Conservation (phyloP, 345 rosid species). For the Passiflora organensis region DNA sequence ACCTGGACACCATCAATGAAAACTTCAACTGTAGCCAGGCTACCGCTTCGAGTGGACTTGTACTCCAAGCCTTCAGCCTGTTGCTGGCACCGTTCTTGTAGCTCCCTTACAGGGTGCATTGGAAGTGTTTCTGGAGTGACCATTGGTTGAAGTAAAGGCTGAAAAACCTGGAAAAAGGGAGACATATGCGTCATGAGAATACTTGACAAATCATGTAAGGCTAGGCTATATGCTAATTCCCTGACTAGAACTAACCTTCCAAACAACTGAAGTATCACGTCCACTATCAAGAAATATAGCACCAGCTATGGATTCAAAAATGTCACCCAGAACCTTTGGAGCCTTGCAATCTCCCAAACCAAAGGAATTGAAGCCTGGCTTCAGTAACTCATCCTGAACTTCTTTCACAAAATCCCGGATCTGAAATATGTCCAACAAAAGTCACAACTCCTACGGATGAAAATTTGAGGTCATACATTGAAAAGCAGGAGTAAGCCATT, state of each 20-base stretch:
- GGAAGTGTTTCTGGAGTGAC: conserved; percentile 98
- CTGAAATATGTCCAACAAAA: conserved; percentile 33
- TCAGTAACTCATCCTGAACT: conserved; percentile 64
- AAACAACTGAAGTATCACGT: conserved; percentile 67
- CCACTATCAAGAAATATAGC: conserved; percentile 91
- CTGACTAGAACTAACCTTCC: conserved; percentile 62
- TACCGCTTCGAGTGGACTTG: conserved; percentile 78
- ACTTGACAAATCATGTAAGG: conserved; percentile 4
- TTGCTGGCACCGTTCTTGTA: conserved; percentile 97
- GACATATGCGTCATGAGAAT: background rate
- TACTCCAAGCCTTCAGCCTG: conserved; percentile 98
- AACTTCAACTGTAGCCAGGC: conserved; percentile 92
- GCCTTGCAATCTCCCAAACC: conserved; percentile 99
- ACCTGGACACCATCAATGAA: conserved; percentile 85
- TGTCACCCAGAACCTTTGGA: conserved; percentile 97
- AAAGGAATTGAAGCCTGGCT: conserved; percentile 94
- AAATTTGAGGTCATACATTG: background rate
- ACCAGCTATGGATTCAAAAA: conserved; percentile 94
- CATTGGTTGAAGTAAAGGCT: conserved; percentile 93
- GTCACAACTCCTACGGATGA: conserved; percentile 9
- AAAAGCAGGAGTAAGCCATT: conserved; percentile 4
- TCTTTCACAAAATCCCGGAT: conserved; percentile 92
- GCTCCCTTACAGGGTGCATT: conserved; percentile 99
- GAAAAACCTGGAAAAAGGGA: conserved; percentile 55
- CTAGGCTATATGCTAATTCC: background rate